Evolutionary conservation across 192 early-diverging fungal species (phyloP), one percentile per base, ranked within the genome.

Genomic region (Ambispora gerdemannii): DNA sequence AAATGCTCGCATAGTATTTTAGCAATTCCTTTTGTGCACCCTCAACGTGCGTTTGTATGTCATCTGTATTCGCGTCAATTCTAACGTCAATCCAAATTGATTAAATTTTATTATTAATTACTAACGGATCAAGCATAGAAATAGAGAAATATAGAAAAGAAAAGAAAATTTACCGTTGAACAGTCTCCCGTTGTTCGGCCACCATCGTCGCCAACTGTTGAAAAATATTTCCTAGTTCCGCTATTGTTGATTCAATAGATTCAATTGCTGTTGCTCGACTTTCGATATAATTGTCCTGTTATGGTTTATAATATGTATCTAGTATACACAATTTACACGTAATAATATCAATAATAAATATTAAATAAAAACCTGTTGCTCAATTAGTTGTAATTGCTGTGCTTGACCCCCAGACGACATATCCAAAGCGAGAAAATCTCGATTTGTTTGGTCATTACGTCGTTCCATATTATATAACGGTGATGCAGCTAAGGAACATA

Each of bases 221-320:
- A 74, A 95, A 95, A 52, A 96, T 93, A 64, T 92, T 91, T 15
- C 93, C 92, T 19, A 98, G 87, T 72, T 99, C 97, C 0, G 95
- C 91, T 67, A 99, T 96, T 3, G 97, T 99, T 10, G 89, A 88
- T 76, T 99, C 96, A 72, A 99, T 98, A 6, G 92, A 92, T 72
- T 93, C 92, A 67, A 98, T 96, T 0, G 96, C 95, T 19, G 90
- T 89, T 3, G 90, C 86, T 38, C 97, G 87, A 69, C 87, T 89
- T 68, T 98, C 92, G 47, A 99, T 83, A 75, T 95, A 94, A 63
- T 88, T 86, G 59, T 88, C 88, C 80, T 91, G 82, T 74, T 79
- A 59, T 43, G 56, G 3, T 70, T 22, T 32, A 58, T 32, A 61
- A 50, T 10, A 31, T 22, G 47, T 24, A 8, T 49, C n/a, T 25